A percentile compares a stretch with the other conserved stretches of the same genome.
Conservation (phyloP, 2,329 filamentous ascomycete genomes). For the Lasiodiplodia hormozganensis region DNA sequence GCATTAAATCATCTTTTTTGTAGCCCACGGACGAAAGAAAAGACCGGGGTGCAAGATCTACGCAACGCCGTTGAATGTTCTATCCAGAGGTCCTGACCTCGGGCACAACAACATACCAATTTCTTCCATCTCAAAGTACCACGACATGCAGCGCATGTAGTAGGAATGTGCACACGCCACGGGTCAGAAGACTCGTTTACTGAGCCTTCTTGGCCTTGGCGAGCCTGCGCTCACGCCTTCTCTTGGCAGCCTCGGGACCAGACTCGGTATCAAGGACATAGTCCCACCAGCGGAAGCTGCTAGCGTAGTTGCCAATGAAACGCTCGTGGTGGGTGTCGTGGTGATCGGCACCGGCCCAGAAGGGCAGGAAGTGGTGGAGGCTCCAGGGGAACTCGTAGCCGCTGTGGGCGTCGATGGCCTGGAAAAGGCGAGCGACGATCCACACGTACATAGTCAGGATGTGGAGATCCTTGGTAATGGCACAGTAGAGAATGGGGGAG, state of each 20-base stretch:
- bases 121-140: neutral
- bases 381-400: slow-evolving; percentile 99
- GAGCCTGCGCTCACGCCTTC: slow-evolving; percentile 79
- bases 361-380: slow-evolving; percentile 90
- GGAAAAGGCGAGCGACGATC: slow-evolving; percentile 92
- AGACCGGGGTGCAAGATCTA: neutral
- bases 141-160: neutral
- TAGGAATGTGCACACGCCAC: neutral
- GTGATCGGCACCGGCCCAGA: slow-evolving; percentile 97
- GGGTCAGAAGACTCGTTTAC: slow-evolving; percentile 33
- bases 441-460: slow-evolving; percentile 97
- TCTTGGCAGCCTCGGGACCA: slow-evolving; percentile 83
- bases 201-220: slow-evolving; percentile 69
- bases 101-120: neutral
- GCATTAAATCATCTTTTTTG: slow-evolving; percentile 20
- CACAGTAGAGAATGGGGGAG: slow-evolving; percentile 82
- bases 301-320: slow-evolving; percentile 97
- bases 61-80: slow-evolving; percentile 6
- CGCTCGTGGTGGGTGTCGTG: slow-evolving; percentile 98
- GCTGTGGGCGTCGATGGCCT: slow-evolving; percentile 96
- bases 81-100: slow-evolving; percentile 16
- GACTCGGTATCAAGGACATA: slow-evolving; percentile 92
- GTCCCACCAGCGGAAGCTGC: slow-evolving; percentile 99
- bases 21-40: neutral
- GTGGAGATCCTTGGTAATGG: slow-evolving; percentile 84